These are phyloP conservation scores for Cryomyces antarcticus DNA, from an alignment of 495 filamentous ascomycete species.

Conservation along the genomic window DNA sequence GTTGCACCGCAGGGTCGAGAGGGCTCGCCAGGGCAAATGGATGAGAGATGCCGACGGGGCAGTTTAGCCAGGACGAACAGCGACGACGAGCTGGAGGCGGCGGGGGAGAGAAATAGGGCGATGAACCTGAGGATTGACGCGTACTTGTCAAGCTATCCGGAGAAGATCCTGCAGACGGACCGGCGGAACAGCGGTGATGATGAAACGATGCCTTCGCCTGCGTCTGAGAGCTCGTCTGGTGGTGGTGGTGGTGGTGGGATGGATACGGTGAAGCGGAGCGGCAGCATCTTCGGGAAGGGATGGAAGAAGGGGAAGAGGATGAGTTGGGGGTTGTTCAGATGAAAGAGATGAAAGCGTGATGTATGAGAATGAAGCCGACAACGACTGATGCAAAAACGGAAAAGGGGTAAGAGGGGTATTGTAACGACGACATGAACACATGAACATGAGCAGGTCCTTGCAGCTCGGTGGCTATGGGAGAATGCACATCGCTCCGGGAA, in stretches of 20 bases:
- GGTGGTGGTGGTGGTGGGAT: background rate
- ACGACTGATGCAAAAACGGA: too few relatives aligned
- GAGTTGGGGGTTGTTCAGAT: constrained; percentile 1
- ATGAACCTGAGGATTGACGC: constrained; percentile 17
- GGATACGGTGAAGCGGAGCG: background rate
- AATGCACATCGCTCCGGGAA: too few relatives aligned
- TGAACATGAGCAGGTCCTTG: too few relatives aligned
- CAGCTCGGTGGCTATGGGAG: too few relatives aligned
- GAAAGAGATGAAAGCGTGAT: background rate
- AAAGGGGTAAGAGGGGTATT: too few relatives aligned
- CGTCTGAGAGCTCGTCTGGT: background rate
- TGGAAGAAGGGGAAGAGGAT: constrained; percentile 2
- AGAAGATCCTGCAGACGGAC: constrained; percentile 6
- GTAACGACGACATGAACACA: too few relatives aligned
- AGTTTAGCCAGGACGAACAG: constrained; percentile 14
- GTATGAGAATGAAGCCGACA: too few relatives aligned
- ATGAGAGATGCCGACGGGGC: constrained; percentile 6
- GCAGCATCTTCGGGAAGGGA: background rate
- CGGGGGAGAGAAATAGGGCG: constrained; percentile 13
- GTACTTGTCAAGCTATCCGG: constrained; percentile 11
- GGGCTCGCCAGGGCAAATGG: constrained; percentile 1
- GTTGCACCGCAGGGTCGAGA: constrained; percentile 1
- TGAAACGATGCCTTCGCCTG: constrained; percentile 1
- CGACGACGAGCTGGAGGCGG: constrained; percentile 12
- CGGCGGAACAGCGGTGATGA: constrained; percentile 5